Percentiles rank a stretch among this genome's conserved stretches.
phyloP scores from a whole-genome alignment of 2,329 filamentous ascomycete genomes.

The Fusarium graminum region DNA sequence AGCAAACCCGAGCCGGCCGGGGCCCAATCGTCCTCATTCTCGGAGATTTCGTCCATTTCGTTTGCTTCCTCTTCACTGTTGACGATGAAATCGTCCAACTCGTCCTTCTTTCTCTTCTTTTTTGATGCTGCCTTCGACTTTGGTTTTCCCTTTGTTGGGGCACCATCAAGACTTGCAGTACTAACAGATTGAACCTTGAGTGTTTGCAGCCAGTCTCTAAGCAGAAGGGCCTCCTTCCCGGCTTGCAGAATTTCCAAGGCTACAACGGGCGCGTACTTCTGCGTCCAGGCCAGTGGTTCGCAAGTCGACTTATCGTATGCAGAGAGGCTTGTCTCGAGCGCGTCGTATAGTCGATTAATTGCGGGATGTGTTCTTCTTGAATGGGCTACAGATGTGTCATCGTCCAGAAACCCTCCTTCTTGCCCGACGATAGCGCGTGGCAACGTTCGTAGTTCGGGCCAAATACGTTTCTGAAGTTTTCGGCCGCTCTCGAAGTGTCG shows the following conservation, averaged over 20 bases:
- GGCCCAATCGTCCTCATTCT: slow-evolving; percentile 66
- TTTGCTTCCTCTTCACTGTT: slow-evolving; percentile 80
- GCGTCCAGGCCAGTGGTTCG: slow-evolving; percentile 79
- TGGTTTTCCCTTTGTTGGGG: slow-evolving; percentile 47
- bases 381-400: slow-evolving; percentile 51
- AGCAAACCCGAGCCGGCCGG: slow-evolving; percentile 54
- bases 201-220: slow-evolving; percentile 85
- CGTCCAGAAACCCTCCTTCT: slow-evolving; percentile 50
- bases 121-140: slow-evolving; percentile 54
- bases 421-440: slow-evolving; percentile 10
- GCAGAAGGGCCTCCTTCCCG: slow-evolving; percentile 75
- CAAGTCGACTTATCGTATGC: slow-evolving; percentile 85
- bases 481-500: slow-evolving; percentile 70
- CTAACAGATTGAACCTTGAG: slow-evolving; percentile 83
- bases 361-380: slow-evolving; percentile 65
- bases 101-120: slow-evolving; percentile 78
- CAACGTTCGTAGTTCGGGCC: slow-evolving; percentile 59
- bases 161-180: slow-evolving; percentile 62
- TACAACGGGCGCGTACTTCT: slow-evolving; percentile 83
- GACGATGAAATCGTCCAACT: slow-evolving; percentile 84
- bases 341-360: slow-evolving; percentile 69
- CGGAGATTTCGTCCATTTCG: slow-evolving; percentile 76
- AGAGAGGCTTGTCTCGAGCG: slow-evolving; percentile 73
- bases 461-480: slow-evolving; percentile 64
- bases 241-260: slow-evolving; percentile 81